phyloP scores from a whole-genome alignment of 208 protist species.

The Tritrichomonas foetus region DNA sequence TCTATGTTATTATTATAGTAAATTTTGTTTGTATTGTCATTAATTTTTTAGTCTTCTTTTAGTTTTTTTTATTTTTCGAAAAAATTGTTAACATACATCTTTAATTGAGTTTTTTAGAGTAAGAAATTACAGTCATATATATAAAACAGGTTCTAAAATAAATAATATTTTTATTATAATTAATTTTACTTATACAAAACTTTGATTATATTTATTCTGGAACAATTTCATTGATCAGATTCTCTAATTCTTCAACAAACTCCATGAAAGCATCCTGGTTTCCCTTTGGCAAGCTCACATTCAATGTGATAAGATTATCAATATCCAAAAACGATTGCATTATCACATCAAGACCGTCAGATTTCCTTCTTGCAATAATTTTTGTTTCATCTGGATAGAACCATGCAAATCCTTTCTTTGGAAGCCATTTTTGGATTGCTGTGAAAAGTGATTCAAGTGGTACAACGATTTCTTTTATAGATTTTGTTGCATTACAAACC shows the following conservation, averaged over 20 bases:
- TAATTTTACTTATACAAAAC: too few relatives aligned
- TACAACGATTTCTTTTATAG: neutral
- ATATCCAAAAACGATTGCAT: neutral
- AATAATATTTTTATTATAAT: too few relatives aligned
- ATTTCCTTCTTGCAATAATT: neutral
- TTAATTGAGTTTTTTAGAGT: too few relatives aligned
- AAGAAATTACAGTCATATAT: too few relatives aligned
- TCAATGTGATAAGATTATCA: neutral
- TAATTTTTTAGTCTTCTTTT: too few relatives aligned
- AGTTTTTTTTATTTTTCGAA: too few relatives aligned
- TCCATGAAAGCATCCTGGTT: neutral
- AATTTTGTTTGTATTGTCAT: too few relatives aligned
- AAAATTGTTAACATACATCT: too few relatives aligned
- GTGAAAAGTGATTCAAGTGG: neutral
- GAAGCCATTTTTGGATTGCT: neutral
- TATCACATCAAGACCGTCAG: neutral
- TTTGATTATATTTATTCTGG: too few relatives aligned
- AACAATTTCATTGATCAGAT: neutral
- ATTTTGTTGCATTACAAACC: neutral
- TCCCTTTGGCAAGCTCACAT: neutral
- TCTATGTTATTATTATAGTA: too few relatives aligned
- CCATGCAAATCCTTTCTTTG: neutral
- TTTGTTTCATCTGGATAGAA: conserved; percentile 12
- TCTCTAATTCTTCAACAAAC: neutral
- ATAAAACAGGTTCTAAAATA: too few relatives aligned